A percentile compares a stretch with the other conserved stretches of the same genome.
Evolutionary conservation across 2,329 filamentous ascomycete genomes (phyloP).

Genomic region (Venturia asperata): DNA sequence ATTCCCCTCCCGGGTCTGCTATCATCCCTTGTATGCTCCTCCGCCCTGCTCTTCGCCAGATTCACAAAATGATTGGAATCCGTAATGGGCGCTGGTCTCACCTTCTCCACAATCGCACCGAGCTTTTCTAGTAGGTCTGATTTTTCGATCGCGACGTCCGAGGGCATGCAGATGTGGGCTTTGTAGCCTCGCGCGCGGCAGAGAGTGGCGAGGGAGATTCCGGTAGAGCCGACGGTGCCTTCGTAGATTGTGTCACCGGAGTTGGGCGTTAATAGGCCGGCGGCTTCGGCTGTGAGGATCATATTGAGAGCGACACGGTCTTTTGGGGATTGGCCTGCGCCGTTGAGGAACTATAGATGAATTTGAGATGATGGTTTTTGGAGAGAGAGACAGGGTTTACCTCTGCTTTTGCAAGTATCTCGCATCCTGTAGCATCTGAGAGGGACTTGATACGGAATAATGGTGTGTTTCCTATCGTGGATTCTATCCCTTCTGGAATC

Average conservation of each 20-base stretch:
- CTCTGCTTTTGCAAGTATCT: slow-evolving; percentile 89
- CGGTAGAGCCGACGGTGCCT: slow-evolving; percentile 87
- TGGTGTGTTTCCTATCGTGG: slow-evolving; percentile 88
- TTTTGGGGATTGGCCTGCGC: slow-evolving; percentile 87
- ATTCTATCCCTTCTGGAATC: slow-evolving; percentile 69
- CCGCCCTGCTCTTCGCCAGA: slow-evolving; percentile 68
- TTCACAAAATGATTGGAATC: slow-evolving; percentile 93
- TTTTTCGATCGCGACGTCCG: slow-evolving; percentile 84
- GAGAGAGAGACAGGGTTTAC: slow-evolving; percentile 29
- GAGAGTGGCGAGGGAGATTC: slow-evolving; percentile 86
- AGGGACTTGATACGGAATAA: slow-evolving; percentile 79
- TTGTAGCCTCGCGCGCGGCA: slow-evolving; percentile 83
- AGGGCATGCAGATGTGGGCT: slow-evolving; percentile 95
- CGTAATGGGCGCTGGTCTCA: slow-evolving; percentile 87
- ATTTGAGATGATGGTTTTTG: neutral
- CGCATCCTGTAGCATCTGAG: slow-evolving; percentile 77
- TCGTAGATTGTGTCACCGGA: slow-evolving; percentile 95
- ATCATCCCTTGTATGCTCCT: slow-evolving; percentile 58
- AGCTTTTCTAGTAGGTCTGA: slow-evolving; percentile 81
- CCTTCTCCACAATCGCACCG: slow-evolving; percentile 85
- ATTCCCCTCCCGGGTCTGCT: slow-evolving; percentile 66
- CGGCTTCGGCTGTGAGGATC: slow-evolving; percentile 70
- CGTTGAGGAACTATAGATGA: slow-evolving; percentile 66
- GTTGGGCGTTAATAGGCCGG: slow-evolving; percentile 66
- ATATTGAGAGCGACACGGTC: slow-evolving; percentile 90